A percentile compares a stretch with the other conserved stretches of the same genome.
phyloP scores from a whole-genome alignment of 352 stramenopile species.

The Globisporangium cylindrosporum region DNA sequence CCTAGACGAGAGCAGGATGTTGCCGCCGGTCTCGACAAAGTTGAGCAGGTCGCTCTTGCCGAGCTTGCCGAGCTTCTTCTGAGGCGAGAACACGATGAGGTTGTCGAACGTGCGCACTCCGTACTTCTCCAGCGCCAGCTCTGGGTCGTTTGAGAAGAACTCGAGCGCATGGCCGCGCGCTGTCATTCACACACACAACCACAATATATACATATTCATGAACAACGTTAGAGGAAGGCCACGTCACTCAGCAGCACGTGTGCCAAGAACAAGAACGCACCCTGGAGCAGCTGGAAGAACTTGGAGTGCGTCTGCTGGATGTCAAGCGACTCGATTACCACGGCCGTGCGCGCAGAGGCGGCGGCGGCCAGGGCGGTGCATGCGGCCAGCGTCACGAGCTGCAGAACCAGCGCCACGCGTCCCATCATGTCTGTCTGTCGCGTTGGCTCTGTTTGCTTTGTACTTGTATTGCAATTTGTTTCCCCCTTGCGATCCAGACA shows the following conservation, averaged over 20 bases:
- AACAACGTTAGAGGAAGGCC: not conserved
- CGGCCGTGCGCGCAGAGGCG: constrained; percentile 53
- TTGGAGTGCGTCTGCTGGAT: constrained; percentile 67
- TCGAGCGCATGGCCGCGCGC: constrained; percentile 62
- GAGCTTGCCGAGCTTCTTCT: constrained; percentile 71
- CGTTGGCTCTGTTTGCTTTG: not conserved
- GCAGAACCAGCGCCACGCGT: constrained; percentile 14
- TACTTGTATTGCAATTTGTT: not conserved
- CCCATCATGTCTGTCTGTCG: constrained; percentile 10
- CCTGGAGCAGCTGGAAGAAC: constrained; percentile 68
- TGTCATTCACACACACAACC: constrained; percentile 17
- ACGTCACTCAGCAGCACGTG: not conserved
- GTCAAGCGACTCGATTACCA: constrained; percentile 59
- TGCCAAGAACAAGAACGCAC: constrained; percentile 17
- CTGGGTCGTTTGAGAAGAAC: constrained; percentile 54
- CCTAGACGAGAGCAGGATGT: constrained; percentile 71
- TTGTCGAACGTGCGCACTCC: constrained; percentile 89
- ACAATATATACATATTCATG: not conserved
- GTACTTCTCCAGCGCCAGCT: constrained; percentile 73
- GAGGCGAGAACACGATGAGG: constrained; percentile 85
- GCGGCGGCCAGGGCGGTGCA: constrained; percentile 14
- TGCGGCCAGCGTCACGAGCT: constrained; percentile 9
- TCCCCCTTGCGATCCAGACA: constrained; percentile 13
- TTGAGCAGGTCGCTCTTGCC: constrained; percentile 67
- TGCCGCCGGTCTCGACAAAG: constrained; percentile 87